Conservation (phyloP, 306 rosid genomes). For the Rubus idaeus region DNA sequence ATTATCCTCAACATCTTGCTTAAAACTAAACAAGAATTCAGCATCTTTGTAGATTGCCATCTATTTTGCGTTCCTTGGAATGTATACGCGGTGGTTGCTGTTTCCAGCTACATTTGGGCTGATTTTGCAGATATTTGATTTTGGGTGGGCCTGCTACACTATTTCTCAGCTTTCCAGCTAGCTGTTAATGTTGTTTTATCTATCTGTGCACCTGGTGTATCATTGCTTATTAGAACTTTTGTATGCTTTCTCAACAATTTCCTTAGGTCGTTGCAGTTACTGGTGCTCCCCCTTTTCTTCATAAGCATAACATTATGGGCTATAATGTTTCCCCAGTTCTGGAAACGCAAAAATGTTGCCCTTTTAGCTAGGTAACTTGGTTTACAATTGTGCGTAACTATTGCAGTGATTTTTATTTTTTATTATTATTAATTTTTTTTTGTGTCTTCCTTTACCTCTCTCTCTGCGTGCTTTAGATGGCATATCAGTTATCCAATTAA, state of each 20-base stretch:
- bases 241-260: constrained; percentile 22
- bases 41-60: constrained; percentile 67
- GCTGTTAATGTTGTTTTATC: neutral
- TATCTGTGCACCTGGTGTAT: constrained; percentile 21
- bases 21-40: constrained; percentile 27
- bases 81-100: constrained; percentile 90
- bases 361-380: constrained; percentile 74
- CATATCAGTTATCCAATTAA: constrained; percentile 51
- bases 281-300: constrained; percentile 77
- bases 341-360: constrained; percentile 92
- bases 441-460: constrained; percentile 6
- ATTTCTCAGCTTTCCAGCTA: constrained; percentile 10
- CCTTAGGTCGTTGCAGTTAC: constrained; percentile 68
- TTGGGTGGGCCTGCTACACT: constrained; percentile 57
- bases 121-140: constrained; percentile 64
- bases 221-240: constrained; percentile 14
- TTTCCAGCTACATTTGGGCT: constrained; percentile 82
- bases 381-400: constrained; percentile 4
- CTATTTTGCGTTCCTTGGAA: constrained; percentile 96
- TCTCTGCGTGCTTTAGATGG: constrained; percentile 59
- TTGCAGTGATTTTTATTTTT: neutral
- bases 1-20: constrained; percentile 15
- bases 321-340: constrained; percentile 85
- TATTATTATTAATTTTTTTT: neutral
- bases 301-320: constrained; percentile 81